Percentiles rank a stretch among this genome's conserved stretches.
phyloP scores from a whole-genome alignment of 176 grass and related monocot genomes.

The Hsuehochloa calcarea region DNA sequence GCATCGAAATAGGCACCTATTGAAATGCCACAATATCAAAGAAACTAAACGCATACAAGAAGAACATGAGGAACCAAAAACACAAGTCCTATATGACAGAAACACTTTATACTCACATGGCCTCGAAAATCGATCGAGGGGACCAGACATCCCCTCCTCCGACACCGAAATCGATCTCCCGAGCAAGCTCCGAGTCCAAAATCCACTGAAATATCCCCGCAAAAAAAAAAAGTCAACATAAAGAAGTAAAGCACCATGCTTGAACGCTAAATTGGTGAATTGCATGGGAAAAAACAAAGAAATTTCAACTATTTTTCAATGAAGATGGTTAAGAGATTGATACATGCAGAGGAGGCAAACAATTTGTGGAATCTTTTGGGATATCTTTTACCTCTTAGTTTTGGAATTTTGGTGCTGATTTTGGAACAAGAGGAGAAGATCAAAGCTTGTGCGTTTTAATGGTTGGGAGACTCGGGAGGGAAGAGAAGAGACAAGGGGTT shows the following conservation, averaged over 20 bases:
- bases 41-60: not conserved
- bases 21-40: not conserved
- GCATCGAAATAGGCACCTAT: not conserved
- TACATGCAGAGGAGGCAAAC: not conserved
- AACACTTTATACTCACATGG: constrained; percentile 62
- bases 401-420: constrained; percentile 32
- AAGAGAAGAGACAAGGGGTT: constrained; percentile 11
- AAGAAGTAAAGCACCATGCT: not conserved
- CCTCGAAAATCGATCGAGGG: constrained; percentile 65
- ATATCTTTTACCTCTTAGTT: not conserved
- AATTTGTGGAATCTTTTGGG: not conserved
- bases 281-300: not conserved
- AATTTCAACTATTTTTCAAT: not conserved
- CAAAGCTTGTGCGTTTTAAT: constrained; percentile 35
- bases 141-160: constrained; percentile 64
- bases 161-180: not conserved
- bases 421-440: constrained; percentile 16
- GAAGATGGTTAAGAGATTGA: not conserved
- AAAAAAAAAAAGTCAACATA: not conserved
- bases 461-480: constrained; percentile 9
- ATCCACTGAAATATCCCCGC: constrained; percentile 10
- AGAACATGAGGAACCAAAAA: not conserved
- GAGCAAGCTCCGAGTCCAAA: constrained; percentile 11
- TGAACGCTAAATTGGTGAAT: not conserved
- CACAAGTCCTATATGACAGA: not conserved